A percentile compares a stretch with the other conserved stretches of the same genome.
Conservation (phyloP, 306 rosid genomes). For the Benincasa hispida region DNA sequence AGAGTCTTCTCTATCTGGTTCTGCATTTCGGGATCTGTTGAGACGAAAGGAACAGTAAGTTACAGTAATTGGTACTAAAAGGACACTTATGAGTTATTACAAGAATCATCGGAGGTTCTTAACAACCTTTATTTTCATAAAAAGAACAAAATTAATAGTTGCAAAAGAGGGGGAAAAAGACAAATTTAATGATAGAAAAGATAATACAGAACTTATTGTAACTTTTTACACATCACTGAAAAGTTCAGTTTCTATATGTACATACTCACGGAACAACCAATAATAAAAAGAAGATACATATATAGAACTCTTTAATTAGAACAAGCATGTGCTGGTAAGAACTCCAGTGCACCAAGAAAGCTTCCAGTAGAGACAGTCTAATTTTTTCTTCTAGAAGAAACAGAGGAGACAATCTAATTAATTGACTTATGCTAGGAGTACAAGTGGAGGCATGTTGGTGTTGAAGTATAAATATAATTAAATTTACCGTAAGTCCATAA, state of each 20-base stretch:
- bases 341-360: neutral
- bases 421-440: neutral
- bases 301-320: neutral
- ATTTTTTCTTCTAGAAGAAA: neutral
- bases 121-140: neutral
- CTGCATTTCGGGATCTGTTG: slow-evolving; percentile 68
- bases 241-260: neutral
- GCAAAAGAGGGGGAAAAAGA: neutral
- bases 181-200: neutral
- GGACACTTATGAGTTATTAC: neutral
- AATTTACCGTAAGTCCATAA: too few species aligned
- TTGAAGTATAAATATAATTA: too few species aligned
- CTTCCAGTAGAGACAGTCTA: neutral
- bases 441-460: neutral
- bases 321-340: neutral
- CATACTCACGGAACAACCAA: neutral
- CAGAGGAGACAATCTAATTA: neutral
- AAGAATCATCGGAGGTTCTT: neutral
- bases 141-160: neutral
- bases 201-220: neutral
- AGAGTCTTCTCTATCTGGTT: slow-evolving; percentile 61
- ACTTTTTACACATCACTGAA: neutral
- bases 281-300: neutral
- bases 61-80: neutral
- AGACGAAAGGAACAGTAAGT: slow-evolving; percentile 7